Conservation (phyloP, 2,329 filamentous ascomycete species). For the Penicillium thymicola region DNA sequence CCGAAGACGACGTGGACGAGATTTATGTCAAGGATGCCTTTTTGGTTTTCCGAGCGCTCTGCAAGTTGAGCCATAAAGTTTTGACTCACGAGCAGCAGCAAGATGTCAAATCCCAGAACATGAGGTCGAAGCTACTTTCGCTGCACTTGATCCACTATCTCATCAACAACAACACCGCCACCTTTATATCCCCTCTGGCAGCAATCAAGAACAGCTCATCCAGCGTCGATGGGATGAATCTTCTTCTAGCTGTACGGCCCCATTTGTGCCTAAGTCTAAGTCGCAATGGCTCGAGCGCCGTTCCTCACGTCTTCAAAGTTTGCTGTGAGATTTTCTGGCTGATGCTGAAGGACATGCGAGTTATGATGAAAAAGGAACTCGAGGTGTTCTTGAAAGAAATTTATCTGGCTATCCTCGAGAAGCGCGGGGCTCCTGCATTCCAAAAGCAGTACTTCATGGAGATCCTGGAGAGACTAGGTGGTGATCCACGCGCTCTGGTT, state of each 20-base stretch:
- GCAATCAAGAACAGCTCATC: conserved; percentile 89
- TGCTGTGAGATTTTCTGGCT: conserved; percentile 98
- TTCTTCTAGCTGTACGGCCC: conserved; percentile 93
- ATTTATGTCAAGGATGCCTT: conserved; percentile 97
- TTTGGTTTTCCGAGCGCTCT: conserved; percentile 94
- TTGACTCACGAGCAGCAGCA: conserved; percentile 86
- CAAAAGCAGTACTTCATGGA: conserved; percentile 92
- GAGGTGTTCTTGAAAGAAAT: conserved; percentile 98
- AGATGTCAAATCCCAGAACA: conserved; percentile 88
- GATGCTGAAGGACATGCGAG: conserved; percentile 89
- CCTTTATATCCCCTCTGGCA: conserved; percentile 88
- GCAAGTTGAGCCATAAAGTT: conserved; percentile 92
- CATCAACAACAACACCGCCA: conserved; percentile 85
- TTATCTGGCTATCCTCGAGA: conserved; percentile 86
- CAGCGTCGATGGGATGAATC: conserved; percentile 77
- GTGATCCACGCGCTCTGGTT: conserved; percentile 82
- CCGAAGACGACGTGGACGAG: conserved; percentile 76
- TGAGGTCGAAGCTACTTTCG: conserved; percentile 95
- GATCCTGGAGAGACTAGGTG: conserved; percentile 77
- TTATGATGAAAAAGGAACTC: conserved; percentile 96
- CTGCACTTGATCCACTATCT: conserved; percentile 93
- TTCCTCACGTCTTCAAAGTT: conserved; percentile 89
- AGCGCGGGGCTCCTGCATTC: conserved; percentile 77
- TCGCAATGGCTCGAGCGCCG: conserved; percentile 89
- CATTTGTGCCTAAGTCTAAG: conserved; percentile 94